Conservation (phyloP, 768 basidiomycete genomes). For the Trametes meyenii region DNA sequence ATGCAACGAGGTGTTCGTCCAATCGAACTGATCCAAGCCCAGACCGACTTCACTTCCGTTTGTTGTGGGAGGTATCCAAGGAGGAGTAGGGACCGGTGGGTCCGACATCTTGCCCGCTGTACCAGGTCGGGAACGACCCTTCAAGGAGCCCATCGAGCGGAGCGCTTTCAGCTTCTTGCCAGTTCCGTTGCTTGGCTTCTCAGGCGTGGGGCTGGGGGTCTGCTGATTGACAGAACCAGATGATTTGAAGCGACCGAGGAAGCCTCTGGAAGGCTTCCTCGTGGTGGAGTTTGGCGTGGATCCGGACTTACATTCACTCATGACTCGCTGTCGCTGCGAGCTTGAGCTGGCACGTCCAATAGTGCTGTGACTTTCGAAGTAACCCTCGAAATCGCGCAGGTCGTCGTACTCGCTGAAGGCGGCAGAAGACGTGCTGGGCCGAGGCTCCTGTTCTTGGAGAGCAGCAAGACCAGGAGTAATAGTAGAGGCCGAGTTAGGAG, state of each 20-base stretch:
- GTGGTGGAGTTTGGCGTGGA: constrained; percentile 39
- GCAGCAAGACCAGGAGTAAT: constrained; percentile 24
- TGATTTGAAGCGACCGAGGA: constrained; percentile 65
- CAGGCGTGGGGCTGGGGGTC: constrained; percentile 46
- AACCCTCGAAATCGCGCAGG: constrained; percentile 82
- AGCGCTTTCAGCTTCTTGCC: constrained; percentile 69
- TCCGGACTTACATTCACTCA: constrained; percentile 37
- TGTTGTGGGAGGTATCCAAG: constrained; percentile 17
- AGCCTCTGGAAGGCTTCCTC: constrained; percentile 67
- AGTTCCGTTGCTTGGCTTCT: constrained; percentile 38
- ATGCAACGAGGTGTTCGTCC: constrained; percentile 35
- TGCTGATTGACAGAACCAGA: constrained; percentile 42
- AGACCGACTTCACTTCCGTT: constrained; percentile 28
- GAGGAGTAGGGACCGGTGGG: constrained; percentile 22
- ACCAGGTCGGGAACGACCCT: constrained; percentile 38
- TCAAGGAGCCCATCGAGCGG: constrained; percentile 81
- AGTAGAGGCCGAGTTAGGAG: constrained; percentile 19
- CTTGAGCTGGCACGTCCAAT: constrained; percentile 49
- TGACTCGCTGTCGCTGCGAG: constrained; percentile 30
- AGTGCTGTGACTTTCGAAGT: constrained; percentile 82
- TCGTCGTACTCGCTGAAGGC: constrained; percentile 88
- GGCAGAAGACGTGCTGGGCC: constrained; percentile 74
- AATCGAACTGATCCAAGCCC: constrained; percentile 47
- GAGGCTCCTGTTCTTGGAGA: constrained; percentile 46
- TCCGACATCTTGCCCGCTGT: constrained; percentile 15